Conservation (phyloP, 805 yeast species). For the Wickerhamiella parazyma region DNA sequence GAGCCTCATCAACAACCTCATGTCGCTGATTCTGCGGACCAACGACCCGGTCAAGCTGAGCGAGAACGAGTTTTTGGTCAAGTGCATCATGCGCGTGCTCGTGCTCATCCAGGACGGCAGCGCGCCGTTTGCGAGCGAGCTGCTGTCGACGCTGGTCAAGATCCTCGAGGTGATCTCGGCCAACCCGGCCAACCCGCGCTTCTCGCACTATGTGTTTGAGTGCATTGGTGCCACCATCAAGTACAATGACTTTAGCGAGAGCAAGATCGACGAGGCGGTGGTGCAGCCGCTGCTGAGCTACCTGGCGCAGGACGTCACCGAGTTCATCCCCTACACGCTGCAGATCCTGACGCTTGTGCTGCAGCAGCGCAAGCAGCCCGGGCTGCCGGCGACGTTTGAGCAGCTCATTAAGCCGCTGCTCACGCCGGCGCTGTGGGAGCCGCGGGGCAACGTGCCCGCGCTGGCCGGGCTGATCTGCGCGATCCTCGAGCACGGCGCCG, state of each 20-base stretch:
- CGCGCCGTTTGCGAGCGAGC: conserved; percentile 22
- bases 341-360: conserved; percentile 75
- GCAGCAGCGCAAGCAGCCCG: conserved; percentile 33
- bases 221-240: conserved; percentile 65
- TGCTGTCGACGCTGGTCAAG: conserved; percentile 54
- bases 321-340: conserved; percentile 83
- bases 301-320: conserved; percentile 76
- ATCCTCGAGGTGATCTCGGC: conserved; percentile 60
- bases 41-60: conserved; percentile 78
- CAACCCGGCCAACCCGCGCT: conserved; percentile 92
- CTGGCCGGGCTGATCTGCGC: conserved; percentile 66
- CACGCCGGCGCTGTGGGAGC: conserved; percentile 90
- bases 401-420: conserved; percentile 66
- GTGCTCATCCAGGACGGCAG: conserved; percentile 49
- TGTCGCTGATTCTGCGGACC: conserved; percentile 48
- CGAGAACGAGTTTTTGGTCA: conserved; percentile 89
- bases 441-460: conserved; percentile 86
- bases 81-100: conserved; percentile 70
- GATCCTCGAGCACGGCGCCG: conserved; percentile 36
- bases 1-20: conserved; percentile 50
- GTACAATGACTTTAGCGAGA: conserved; percentile 29
- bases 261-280: conserved; percentile 35
- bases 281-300: conserved; percentile 57
- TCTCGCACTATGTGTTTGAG: conserved; percentile 84
- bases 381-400: conserved; percentile 51